Base-by-base conservation (phyloP, 2,329 filamentous ascomycete genomes). In the Talaromyces sp. region DNA sequence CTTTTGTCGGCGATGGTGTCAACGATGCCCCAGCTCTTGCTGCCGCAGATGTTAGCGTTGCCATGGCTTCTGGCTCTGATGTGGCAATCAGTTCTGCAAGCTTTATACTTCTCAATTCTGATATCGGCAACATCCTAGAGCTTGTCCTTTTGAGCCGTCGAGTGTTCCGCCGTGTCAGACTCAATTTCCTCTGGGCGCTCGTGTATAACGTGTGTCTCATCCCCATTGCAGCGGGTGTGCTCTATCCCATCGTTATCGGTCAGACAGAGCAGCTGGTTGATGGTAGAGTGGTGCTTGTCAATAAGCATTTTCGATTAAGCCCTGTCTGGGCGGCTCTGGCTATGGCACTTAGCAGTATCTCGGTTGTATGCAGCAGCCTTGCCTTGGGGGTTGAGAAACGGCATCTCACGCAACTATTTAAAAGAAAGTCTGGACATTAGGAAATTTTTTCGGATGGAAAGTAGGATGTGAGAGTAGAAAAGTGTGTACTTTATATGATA, bases 281-380 rank as follows among this genome's bases (percentile, higher is more conserved):
- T 39, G 75, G 71, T 69, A 60, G 54, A 14, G 70, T 73, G 24
- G 71, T 71, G 54, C 71, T 66, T 65, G 74, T 76, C 24, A 67
- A 75, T 66, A 72, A 71, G 11, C 78, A 80, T 62, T 82, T 80
- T 77, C 73, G 81, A 35, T 65, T 84, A 13, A 80, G 79, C 67
- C 82, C 82, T 1, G 82, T 83, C 4, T 97, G 93, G 93, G 94
- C 93, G 5, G 90, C 88, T 69, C 78, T 97, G 74, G 93, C 93
- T 0, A 98, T 97, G 94, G 94, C 94, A 31, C 77, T 93, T 75
- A 97, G 93, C 77, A 94, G 90, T 76, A 88, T 97, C 70, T 95
- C 91, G 72, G 93, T 98, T 54, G 90, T 97, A 58, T 79, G 87
- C 73, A 96, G 92, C 75, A 94, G 90, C 79, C 78, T 97, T 72